Percentiles rank a stretch among this genome's conserved stretches.
These are phyloP conservation scores for Alternaria hordeiaustralica DNA, from an alignment of 2,329 filamentous ascomycete species.

Conservation along the genomic window DNA sequence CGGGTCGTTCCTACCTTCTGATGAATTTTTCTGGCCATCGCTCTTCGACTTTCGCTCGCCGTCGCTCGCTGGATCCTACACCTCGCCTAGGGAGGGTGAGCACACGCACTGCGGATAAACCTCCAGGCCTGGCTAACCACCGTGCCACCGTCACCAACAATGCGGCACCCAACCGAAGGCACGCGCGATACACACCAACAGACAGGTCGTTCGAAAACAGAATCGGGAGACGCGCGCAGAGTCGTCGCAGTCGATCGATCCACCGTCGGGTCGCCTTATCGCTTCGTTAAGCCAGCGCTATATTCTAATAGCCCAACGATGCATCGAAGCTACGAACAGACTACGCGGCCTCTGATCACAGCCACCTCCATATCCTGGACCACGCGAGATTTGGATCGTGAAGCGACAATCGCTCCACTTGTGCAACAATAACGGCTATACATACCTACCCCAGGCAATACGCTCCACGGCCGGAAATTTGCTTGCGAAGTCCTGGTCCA, in stretches of 20 bases:
- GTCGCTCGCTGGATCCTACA: background rate
- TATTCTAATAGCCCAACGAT: background rate
- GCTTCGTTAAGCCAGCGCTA: background rate
- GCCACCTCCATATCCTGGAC: background rate
- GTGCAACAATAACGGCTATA: background rate
- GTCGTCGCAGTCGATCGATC: background rate
- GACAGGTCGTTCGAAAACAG: background rate
- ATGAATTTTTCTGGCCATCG: background rate
- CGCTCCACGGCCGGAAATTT: background rate
- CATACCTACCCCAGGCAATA: background rate
- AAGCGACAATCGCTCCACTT: background rate
- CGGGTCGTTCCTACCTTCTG: background rate
- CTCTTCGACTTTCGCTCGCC: background rate
- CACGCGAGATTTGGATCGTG: background rate
- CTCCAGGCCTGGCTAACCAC: background rate
- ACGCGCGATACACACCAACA: background rate
- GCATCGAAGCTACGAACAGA: background rate
- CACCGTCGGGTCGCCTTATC: background rate
- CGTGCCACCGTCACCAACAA: background rate
- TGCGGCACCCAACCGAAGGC: background rate
- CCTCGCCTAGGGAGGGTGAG: background rate
- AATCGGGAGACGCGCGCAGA: background rate
- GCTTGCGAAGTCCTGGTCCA: background rate
- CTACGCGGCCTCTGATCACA: background rate
- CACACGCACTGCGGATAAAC: background rate